Conservation (phyloP, 1,139 yeast species). For the Arxiozyma bovina region DNA sequence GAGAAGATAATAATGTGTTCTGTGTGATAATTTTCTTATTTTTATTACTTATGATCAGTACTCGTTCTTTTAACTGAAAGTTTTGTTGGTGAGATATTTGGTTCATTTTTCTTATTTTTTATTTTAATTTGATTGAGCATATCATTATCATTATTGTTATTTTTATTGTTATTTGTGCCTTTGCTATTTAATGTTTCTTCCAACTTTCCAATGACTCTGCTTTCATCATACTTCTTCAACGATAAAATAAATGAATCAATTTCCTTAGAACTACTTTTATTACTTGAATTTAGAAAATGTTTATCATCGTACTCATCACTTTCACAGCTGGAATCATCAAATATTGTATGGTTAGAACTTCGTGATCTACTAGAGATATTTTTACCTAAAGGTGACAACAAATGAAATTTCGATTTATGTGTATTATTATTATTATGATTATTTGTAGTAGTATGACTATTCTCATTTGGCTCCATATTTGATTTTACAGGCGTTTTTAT, state of each 20-base stretch:
- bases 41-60: not conserved
- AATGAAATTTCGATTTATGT: slow-evolving; percentile 11
- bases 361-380: slow-evolving; percentile 1
- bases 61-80: not conserved
- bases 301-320: not conserved
- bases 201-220: not conserved
- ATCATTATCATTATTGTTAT: not conserved
- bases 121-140: not conserved
- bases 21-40: not conserved
- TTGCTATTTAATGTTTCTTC: not conserved
- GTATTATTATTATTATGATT: not conserved
- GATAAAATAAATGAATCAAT: not conserved
- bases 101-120: not conserved
- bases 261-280: not conserved
- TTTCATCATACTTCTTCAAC: not conserved
- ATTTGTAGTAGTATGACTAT: not conserved
- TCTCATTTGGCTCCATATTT: not conserved
- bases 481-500: not conserved
- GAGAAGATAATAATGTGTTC: not conserved
- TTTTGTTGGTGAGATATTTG: not conserved
- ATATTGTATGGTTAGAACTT: slow-evolving; percentile 3
- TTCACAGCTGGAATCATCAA: slow-evolving; percentile 3
- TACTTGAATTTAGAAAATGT: not conserved
- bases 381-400: slow-evolving; percentile 17
- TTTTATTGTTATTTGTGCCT: too few species aligned